Evolutionary conservation across 2,329 filamentous ascomycete genomes (phyloP).

Genomic region (Aspergillus melleus): DNA sequence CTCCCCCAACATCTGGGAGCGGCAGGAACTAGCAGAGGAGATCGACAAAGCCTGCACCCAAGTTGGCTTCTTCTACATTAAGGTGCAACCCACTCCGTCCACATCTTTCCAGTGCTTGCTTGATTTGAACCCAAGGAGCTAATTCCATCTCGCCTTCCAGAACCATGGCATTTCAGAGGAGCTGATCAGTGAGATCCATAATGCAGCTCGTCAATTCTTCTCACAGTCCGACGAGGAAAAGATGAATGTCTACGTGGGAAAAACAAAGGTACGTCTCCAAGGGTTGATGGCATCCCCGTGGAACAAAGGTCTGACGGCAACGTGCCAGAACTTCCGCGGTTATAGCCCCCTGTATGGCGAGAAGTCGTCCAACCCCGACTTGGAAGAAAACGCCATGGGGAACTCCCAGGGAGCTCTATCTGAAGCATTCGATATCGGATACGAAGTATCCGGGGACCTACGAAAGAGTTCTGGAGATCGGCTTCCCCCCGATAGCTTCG

Average conservation of each 20-base stretch:
- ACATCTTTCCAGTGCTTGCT: too few species aligned
- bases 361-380: too few species aligned
- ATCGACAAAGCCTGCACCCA: constrained; percentile 42
- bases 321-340: constrained; percentile 24
- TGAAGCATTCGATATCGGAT: constrained; percentile 29
- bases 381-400: constrained; percentile 12
- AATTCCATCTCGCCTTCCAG: constrained; percentile 5
- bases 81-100: constrained; percentile 15
- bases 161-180: constrained; percentile 25
- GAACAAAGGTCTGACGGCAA: too few species aligned
- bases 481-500: constrained; percentile 19
- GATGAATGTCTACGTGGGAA: constrained; percentile 42
- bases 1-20: constrained; percentile 35
- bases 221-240: constrained; percentile 41
- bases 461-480: constrained; percentile 7
- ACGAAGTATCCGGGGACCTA: constrained; percentile 23
- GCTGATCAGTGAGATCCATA: constrained; percentile 14
- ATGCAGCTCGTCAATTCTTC: constrained; percentile 43
- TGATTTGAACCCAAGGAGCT: too few species aligned
- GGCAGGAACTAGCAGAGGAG: constrained; percentile 40
- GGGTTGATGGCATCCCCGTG: too few species aligned
- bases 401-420: constrained; percentile 18
- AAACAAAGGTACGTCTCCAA: constrained; percentile 18
- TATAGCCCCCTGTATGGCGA: constrained; percentile 27
- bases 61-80: constrained; percentile 49